Base-by-base conservation (phyloP, 2,329 filamentous ascomycete species). In the Penicillium psychrosexuale region DNA sequence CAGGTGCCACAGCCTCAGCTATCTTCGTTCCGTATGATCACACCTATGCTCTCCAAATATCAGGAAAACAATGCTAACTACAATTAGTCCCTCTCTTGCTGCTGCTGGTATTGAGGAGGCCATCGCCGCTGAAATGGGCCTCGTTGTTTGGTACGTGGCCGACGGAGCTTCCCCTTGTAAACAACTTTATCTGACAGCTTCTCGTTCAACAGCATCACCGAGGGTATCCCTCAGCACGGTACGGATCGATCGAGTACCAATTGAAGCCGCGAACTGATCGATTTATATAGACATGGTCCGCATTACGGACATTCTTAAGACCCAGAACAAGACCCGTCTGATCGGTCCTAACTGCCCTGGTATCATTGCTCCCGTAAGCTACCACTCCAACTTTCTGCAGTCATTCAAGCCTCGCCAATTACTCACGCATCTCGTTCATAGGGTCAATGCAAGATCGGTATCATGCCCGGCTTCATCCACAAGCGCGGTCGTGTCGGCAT, bases 401-500 rank as follows among this genome's bases (percentile, higher is more conserved):
- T 24, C 5, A 24, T n/a, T 43, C 38, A 24, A 36, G 12, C 38
- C 44, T 33, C 17, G 40, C 17, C 37, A 42, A 37, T 54, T 60
- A 11, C 57, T 64, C 28, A 57, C 57, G 44, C 34, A 33, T 34
- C 40, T 42, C 44, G 22, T 83, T 40, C 31, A 34, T 68, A 86
- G 79, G 94, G 93, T 69, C 93, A 96, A 85, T 99, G 94, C 86
- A 99, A 99, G 83, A 97, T 99, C 73, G 94, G 94, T 74, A 99
- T 99, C 81, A 97, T 99, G 94, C 91, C 94, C 63, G 94, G 94
- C 70, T 97, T 97, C 84, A 97, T 99, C 81, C 94, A 99, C 87
- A 97, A 97, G 86, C 91, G 92, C 78, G 94, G 94, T 69, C 92
- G 94, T 76, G 92, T 99, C 74, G 94, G 94, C 73, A 97, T 99